phyloP scores from a whole-genome alignment of 768 basidiomycete species.

The Asterophora lycoperdoides region DNA sequence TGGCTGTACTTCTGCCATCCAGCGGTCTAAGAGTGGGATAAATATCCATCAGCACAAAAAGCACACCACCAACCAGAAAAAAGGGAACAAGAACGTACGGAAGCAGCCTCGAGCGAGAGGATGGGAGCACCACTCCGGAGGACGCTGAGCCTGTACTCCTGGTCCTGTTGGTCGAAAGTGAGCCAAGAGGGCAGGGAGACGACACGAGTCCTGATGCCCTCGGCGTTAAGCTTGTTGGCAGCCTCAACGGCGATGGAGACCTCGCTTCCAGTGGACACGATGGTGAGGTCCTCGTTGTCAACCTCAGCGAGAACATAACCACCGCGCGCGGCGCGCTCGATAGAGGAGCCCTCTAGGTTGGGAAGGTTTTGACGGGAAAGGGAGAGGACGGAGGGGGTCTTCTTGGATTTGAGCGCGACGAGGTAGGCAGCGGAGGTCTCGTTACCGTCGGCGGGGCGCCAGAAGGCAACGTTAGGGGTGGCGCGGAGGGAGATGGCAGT shows the following conservation, averaged over 20 bases:
- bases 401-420: conserved; percentile 66
- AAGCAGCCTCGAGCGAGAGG: conserved; percentile 81
- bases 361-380: conserved; percentile 90
- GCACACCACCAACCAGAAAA: not conserved
- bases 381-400: conserved; percentile 80
- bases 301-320: conserved; percentile 89
- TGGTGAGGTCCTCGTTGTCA: conserved; percentile 75
- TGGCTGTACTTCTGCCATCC: conserved; percentile 92
- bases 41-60: conserved; percentile 4
- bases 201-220: conserved; percentile 78
- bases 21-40: conserved; percentile 48
- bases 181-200: conserved; percentile 91
- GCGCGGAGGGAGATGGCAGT: conserved; percentile 84
- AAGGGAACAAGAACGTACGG: conserved; percentile 27
- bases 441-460: conserved; percentile 93
- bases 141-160: conserved; percentile 78
- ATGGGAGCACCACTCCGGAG: conserved; percentile 88
- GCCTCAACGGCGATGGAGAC: conserved; percentile 86
- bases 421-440: conserved; percentile 94
- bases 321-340: conserved; percentile 79
- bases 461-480: conserved; percentile 87
- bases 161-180: conserved; percentile 77
- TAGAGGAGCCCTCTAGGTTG: conserved; percentile 82
- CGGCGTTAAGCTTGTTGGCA: conserved; percentile 67
- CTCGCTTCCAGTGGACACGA: conserved; percentile 88